phyloP scores from a whole-genome alignment of 2,329 filamentous ascomycete genomes.

The Ophiostoma australiae region DNA sequence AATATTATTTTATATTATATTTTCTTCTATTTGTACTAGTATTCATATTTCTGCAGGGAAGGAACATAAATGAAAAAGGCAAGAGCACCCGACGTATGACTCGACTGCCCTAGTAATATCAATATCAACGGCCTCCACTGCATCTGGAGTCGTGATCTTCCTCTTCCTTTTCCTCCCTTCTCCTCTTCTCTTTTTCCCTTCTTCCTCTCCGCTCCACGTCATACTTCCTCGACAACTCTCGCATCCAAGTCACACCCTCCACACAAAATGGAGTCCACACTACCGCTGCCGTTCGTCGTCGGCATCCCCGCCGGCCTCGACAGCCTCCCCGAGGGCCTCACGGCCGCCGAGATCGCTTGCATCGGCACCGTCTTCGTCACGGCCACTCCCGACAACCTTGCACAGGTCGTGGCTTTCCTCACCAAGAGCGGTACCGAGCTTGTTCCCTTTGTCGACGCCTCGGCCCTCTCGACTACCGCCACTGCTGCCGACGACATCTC shows the following conservation, averaged over 20 bases:
- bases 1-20: neutral
- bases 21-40: neutral
- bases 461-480: conserved; percentile 52
- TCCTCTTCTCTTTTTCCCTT: neutral
- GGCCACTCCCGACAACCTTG: conserved; percentile 40
- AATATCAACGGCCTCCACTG: conserved; percentile 3
- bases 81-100: conserved; percentile 8
- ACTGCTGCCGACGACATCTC: conserved; percentile 61
- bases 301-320: conserved; percentile 47
- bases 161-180: neutral
- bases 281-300: conserved; percentile 60
- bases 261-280: conserved; percentile 55
- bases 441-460: conserved; percentile 71
- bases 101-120: conserved; percentile 7
- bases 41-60: neutral
- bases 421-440: conserved; percentile 48
- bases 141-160: neutral
- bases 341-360: conserved; percentile 52
- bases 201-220: neutral
- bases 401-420: conserved; percentile 45
- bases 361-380: conserved; percentile 57
- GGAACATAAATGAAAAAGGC: conserved; percentile 7
- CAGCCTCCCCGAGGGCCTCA: conserved; percentile 46
- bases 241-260: neutral
- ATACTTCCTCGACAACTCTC: neutral